A percentile compares a stretch with the other conserved stretches of the same genome.
Conservation (phyloP, 2,329 filamentous ascomycete genomes). For the Dendrostoma leiphaemia region DNA sequence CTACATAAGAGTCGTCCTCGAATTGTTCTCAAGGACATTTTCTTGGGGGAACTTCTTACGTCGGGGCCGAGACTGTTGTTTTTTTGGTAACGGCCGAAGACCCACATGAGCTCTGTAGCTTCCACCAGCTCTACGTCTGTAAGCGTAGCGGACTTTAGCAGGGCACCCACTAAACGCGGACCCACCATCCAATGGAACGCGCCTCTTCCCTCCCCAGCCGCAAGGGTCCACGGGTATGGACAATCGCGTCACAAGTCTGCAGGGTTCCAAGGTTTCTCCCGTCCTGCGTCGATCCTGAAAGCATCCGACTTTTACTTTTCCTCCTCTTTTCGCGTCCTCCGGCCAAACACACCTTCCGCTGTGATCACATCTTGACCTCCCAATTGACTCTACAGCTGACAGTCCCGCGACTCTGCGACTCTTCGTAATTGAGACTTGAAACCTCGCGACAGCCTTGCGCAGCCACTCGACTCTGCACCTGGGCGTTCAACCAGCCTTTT, state of each 20-base stretch:
- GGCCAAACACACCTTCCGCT: neutral
- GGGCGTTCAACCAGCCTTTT: no score
- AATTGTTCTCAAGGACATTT: no score
- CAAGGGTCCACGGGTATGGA: no score
- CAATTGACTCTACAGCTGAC: constrained; percentile 6
- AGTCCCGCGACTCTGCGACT: neutral
- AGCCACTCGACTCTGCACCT: no score
- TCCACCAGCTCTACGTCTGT: neutral
- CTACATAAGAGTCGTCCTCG: no score
- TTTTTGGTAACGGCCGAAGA: no score
- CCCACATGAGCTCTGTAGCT: neutral
- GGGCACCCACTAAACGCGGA: neutral
- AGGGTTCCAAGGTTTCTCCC: constrained; percentile 2
- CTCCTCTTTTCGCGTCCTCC: neutral
- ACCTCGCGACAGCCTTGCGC: neutral
- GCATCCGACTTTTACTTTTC: neutral
- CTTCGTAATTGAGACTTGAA: neutral
- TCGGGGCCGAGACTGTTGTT: no score
- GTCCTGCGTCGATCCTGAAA: neutral
- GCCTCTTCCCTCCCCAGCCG: neutral
- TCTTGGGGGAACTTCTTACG: no score
- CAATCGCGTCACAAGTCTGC: constrained; percentile 14
- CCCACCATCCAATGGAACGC: neutral
- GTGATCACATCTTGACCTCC: neutral
- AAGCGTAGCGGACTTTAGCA: neutral